Conservation (phyloP, 2,329 filamentous ascomycete species). For the Stagonosporopsis chrysanthemi region DNA sequence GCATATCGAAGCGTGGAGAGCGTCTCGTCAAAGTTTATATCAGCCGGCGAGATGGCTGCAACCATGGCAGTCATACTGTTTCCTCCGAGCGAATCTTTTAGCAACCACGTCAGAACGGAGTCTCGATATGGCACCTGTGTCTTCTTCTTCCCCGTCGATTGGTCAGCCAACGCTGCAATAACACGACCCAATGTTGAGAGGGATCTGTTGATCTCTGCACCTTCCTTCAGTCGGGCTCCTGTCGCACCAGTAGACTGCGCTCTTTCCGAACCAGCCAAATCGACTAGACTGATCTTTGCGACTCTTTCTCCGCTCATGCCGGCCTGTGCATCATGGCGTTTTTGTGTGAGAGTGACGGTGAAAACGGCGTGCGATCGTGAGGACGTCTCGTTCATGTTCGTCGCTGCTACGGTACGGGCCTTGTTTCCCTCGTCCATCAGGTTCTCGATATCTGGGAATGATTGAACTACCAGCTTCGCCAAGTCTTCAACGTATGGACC, state of each 20-base stretch:
- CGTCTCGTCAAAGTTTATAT: conserved; percentile 99
- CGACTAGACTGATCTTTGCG: conserved; percentile 96
- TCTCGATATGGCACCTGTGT: conserved; percentile 94
- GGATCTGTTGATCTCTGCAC: conserved; percentile 97
- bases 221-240: conserved; percentile 92
- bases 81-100: conserved; percentile 95
- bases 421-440: conserved; percentile 99
- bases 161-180: conserved; percentile 91
- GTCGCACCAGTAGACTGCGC: conserved; percentile 97
- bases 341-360: conserved; percentile 93
- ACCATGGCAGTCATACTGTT: conserved; percentile 99
- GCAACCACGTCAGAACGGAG: conserved; percentile 91
- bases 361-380: conserved; percentile 98
- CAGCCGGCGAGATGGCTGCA: conserved; percentile 95
- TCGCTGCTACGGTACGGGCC: conserved; percentile 94
- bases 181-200: conserved; percentile 96
- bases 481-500: conserved; percentile 98
- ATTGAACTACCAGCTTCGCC: conserved; percentile 91
- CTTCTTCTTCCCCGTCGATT: conserved; percentile 83
- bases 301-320: conserved; percentile 98
- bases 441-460: conserved; percentile 94
- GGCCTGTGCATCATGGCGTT: conserved; percentile 87
- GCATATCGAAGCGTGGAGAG: conserved; percentile 94
- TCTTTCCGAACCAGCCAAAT: conserved; percentile 96
- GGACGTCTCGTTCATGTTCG: conserved; percentile 99